Conservation (phyloP, 2,329 filamentous ascomycete genomes). For the Alternaria rosae region DNA sequence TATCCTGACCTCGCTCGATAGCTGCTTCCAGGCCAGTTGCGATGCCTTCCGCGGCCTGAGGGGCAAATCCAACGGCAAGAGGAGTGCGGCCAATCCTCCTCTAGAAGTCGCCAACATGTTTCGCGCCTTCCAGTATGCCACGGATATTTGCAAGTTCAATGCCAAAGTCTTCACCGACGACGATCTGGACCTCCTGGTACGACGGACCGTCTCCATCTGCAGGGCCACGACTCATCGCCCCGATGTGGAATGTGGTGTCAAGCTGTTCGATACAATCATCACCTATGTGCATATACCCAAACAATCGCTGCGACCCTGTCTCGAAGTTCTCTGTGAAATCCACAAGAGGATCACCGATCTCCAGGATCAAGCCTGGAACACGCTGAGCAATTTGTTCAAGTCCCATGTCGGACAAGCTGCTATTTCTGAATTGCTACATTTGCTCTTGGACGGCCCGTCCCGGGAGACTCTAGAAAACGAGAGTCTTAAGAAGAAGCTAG, state of each 20-base stretch:
- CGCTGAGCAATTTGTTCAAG: conserved; percentile 72
- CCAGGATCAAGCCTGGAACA: conserved; percentile 72
- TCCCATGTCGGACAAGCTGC: conserved; percentile 77
- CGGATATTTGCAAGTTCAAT: conserved; percentile 77
- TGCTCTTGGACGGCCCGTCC: conserved; percentile 47
- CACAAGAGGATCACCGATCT: conserved; percentile 70
- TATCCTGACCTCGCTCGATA: conserved; percentile 41
- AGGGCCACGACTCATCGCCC: conserved; percentile 69
- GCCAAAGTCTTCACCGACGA: conserved; percentile 71
- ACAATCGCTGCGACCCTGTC: conserved; percentile 68
- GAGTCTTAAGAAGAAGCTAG: conserved; percentile 26
- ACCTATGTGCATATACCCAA: conserved; percentile 75
- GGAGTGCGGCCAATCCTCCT: conserved; percentile 25
- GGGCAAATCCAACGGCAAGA: conserved; percentile 38
- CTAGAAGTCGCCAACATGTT: conserved; percentile 54
- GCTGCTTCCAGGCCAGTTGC: conserved; percentile 43
- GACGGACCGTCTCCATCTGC: conserved; percentile 70
- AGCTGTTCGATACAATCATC: conserved; percentile 73
- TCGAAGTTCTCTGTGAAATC: conserved; percentile 76
- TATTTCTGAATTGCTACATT: conserved; percentile 69
- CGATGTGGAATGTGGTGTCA: conserved; percentile 72
- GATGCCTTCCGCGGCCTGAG: conserved; percentile 32
- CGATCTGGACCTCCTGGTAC: conserved; percentile 68
- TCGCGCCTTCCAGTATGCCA: conserved; percentile 70
- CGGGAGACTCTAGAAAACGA: conserved; percentile 31